Evolutionary conservation across 2,329 filamentous ascomycete species (phyloP), one percentile per base, ranked within the genome.

Genomic region (Stemphylium beticola): DNA sequence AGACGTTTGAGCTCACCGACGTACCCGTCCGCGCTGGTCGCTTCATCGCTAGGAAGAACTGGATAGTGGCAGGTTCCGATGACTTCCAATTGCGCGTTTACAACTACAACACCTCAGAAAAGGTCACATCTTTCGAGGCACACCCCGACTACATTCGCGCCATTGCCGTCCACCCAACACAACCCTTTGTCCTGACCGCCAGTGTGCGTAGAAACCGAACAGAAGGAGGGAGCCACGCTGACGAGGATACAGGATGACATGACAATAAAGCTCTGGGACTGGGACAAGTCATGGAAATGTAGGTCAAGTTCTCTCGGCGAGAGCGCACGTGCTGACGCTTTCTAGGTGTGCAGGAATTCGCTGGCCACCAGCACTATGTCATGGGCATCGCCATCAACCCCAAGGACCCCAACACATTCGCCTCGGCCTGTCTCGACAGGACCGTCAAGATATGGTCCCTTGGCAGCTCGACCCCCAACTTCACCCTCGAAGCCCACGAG

Each of bases 81-180:
- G 92, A 96, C 81, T 99, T 96, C 80, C 85, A 89, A 71, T 76
- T 89, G 58, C 90, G 93, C 50, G 73, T 74, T 6, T 96, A 96
- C 85, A 98, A 99, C 82, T 99, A 98, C 85, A 98, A 99, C 81
- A 99, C 95, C 49, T 96, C 92, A 57, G 95, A 99, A 79, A 98
- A 97, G 85, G 95, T 98, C 71, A 93, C 92, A 49, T 91, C 91
- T 14, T 98, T 97, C 77, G 93, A 98, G 80, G 93, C 93, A 46
- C 95, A 99, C 75, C 95, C 95, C 57, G 95, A 99, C 78, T 99
- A 99, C 74, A 98, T 99, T 74, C 91, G 95, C 69, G 93, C 95
- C 45, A 97, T 99, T 67, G 92, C 89, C 61, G 91, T 99, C 33
- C 95, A 99, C 76, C 95, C 95, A 6, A 92, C 92, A 39, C 92